A percentile compares a stretch with the other conserved stretches of the same genome.
Evolutionary conservation across 176 grass and related monocot genomes (phyloP).

Genomic region (Cocos nucifera): DNA sequence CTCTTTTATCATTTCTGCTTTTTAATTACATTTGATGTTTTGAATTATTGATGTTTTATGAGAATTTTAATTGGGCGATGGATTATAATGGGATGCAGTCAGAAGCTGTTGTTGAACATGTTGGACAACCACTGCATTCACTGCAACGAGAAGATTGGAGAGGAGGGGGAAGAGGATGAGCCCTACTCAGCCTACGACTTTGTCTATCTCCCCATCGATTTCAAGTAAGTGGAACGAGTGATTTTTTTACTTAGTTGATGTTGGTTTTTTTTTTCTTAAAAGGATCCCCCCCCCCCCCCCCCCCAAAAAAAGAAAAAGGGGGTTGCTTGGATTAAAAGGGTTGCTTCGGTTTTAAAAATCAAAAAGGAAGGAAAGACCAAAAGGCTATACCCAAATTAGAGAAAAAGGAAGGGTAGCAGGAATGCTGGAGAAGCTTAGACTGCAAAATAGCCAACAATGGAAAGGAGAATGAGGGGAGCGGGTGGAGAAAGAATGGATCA

Average conservation of each 20-base stretch:
- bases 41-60: too few species aligned
- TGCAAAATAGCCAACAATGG: slow-evolving; percentile 30
- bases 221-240: slow-evolving; percentile 65
- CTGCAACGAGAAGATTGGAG: slow-evolving; percentile 63
- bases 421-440: too few species aligned
- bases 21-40: too few species aligned
- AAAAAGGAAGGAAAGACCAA: not conserved
- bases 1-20: too few species aligned
- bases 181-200: slow-evolving; percentile 93
- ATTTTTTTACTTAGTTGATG: not conserved
- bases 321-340: too few species aligned
- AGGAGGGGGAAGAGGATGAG: slow-evolving; percentile 30
- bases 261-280: too few species aligned
- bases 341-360: too few species aligned
- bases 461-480: not conserved
- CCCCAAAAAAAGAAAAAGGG: too few species aligned
- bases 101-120: slow-evolving; percentile 89
- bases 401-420: slow-evolving; percentile 6
- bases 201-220: slow-evolving; percentile 97
- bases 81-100: slow-evolving; percentile 31
- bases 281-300: too few species aligned
- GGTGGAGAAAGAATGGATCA: too few species aligned
- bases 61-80: too few species aligned
- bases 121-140: slow-evolving; percentile 97
- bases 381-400: not conserved